Percentiles rank a stretch among this genome's conserved stretches.
Conservation (phyloP, 371 early-diverging fungal genomes). For the Syncephalastrum racemosum region DNA sequence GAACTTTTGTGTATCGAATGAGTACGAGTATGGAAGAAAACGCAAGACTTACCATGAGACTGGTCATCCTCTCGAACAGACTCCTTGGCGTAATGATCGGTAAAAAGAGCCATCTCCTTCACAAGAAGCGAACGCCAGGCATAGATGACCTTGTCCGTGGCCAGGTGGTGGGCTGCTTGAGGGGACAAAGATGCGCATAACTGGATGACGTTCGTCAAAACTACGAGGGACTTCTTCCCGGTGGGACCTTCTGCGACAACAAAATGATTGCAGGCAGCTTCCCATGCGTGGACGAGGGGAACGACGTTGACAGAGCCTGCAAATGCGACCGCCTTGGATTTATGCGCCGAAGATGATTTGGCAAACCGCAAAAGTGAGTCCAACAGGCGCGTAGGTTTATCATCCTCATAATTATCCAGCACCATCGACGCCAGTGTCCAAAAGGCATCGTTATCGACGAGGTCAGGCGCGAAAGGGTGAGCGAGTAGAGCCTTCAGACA, state of each 20-base stretch:
- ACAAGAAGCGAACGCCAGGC: background rate
- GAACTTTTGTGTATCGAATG: too few relatives aligned
- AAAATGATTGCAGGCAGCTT: background rate
- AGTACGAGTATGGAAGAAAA: too few relatives aligned
- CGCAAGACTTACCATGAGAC: too few relatives aligned
- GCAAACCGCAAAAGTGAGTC: background rate
- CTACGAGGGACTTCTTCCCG: background rate
- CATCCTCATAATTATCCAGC: background rate
- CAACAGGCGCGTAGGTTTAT: background rate
- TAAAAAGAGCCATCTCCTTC: background rate
- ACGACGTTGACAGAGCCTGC: constrained; percentile 1
- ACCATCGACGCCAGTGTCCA: constrained; percentile 2
- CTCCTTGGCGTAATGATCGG: too few relatives aligned
- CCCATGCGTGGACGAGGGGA: background rate
- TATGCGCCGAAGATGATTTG: background rate
- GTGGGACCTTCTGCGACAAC: background rate
- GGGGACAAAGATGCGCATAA: background rate
- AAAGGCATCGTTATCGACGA: constrained; percentile 3
- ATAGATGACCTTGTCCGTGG: background rate
- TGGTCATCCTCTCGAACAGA: too few relatives aligned
- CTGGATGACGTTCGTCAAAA: constrained; percentile 1
- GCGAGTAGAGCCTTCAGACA: too few relatives aligned
- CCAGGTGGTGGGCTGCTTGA: background rate
- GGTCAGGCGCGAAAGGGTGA: background rate
- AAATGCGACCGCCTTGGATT: background rate